Conservation (phyloP, 164 flowering plant genomes). For the Amborella trichopoda region DNA sequence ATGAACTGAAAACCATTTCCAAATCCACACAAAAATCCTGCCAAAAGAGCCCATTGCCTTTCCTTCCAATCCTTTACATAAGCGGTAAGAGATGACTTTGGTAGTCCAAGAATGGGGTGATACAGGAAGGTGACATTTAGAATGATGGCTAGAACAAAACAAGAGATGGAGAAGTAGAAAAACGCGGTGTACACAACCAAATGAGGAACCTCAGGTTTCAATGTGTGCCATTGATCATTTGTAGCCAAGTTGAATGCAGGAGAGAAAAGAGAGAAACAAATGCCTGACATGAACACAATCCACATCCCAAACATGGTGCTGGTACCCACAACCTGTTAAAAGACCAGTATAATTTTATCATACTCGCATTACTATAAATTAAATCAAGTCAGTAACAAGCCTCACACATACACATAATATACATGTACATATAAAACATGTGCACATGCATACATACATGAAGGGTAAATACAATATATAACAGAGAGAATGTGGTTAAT, state of each 20-base stretch:
- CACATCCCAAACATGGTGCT: conserved; percentile 41
- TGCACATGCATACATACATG: no score
- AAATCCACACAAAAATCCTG: conserved; percentile 72
- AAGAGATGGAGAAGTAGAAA: conserved; percentile 70
- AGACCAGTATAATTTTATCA: background rate
- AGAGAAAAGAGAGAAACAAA: conserved; percentile 69
- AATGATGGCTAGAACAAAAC: conserved; percentile 47
- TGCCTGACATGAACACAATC: conserved; percentile 60
- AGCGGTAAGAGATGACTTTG: conserved; percentile 46
- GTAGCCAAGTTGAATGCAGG: conserved; percentile 79
- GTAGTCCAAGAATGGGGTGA: conserved; percentile 43
- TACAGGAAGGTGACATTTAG: conserved; percentile 58
- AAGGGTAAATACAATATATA: no score
- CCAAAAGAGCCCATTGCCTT: conserved; percentile 70
- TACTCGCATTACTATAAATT: no score
- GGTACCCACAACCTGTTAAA: conserved; percentile 55
- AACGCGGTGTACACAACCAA: conserved; percentile 69
- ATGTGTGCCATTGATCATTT: conserved; percentile 66
- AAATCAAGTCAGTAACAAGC: no score
- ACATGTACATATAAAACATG: no score
- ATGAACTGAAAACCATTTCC: conserved; percentile 81
- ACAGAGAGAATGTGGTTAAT: no score
- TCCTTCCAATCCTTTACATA: conserved; percentile 67
- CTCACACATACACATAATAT: no score
- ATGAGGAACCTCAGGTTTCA: conserved; percentile 57